Base-by-base conservation (phyloP, 257 asterid species). In the Coffea eugenioides region DNA sequence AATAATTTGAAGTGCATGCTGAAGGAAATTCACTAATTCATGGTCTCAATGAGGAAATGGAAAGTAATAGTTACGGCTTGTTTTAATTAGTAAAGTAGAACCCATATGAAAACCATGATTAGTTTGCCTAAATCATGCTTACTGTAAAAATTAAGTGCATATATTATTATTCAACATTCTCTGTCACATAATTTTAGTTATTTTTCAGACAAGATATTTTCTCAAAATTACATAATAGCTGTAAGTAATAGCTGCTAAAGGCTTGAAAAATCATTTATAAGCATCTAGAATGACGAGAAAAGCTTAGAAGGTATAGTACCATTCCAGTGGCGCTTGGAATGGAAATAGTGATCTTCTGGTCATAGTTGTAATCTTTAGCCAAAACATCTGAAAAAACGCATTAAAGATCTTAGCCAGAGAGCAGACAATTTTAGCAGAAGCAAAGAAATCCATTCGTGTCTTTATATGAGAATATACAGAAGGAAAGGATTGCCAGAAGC, bases 291-390 rank as follows among this genome's bases (percentile, higher is more conserved):
- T 46, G 46, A 76, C 84, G 27, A 80, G 64, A 16, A 57, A 25
- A 77, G 34, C 21, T 16, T 82, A 67, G 75, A 74, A 48, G 80
- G 1, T 21, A 77, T 8, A 61, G 75, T 92, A 94, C 98, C 98
- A 86, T 81, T 78, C 97, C 98, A n/a, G 88, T 88, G 59, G 95
- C 82, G 83, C 92, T 92, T 67, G 98, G 97, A 73, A 90, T 64
- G 52, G 92, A 77, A 71, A 94, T 80, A 83, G 93, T 86, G 85
- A 94, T 86, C 89, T 91, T 92, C 90, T 91, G 98, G 79, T 91
- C 97, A 89, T 92, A 91, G 82, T 86, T 91, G 90, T 92, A 94
- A 81, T 94, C 97, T 87, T 83, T 94, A 83, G 87, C 90, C 90
- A 94, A 87, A 83, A 92, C 94, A 86, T 91, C 98, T 94, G 97